These are phyloP conservation scores for Waltiozyma sp. DNA, from an alignment of 1,139 yeast genomes.

Conservation along the genomic window DNA sequence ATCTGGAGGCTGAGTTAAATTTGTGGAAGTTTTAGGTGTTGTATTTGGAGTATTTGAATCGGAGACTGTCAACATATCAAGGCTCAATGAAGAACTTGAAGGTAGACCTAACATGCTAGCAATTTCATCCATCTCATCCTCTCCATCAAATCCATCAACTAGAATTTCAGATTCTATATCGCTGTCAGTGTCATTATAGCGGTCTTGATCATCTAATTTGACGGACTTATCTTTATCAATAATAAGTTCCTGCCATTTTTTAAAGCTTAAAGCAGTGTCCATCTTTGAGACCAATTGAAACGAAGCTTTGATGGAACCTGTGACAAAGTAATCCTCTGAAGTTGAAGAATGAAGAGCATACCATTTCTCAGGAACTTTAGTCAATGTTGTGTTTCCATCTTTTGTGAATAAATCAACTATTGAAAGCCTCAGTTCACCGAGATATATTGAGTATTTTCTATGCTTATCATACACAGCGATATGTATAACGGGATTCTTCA, in stretches of 20 bases:
- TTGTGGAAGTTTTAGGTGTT: background rate
- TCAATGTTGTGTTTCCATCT: slow-evolving; percentile 7
- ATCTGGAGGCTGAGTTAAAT: background rate
- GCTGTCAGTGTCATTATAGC: slow-evolving; percentile 25
- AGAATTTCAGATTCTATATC: slow-evolving; percentile 13
- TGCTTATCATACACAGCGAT: slow-evolving; percentile 22
- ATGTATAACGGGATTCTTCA: slow-evolving; percentile 18
- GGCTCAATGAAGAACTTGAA: background rate
- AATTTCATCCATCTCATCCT: slow-evolving; percentile 1
- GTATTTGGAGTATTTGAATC: background rate
- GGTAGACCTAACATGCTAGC: background rate
- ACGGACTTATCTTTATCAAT: slow-evolving; percentile 7
- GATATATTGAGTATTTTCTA: slow-evolving; percentile 15
- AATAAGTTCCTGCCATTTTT: slow-evolving; percentile 12
- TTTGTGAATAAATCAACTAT: slow-evolving; percentile 10
- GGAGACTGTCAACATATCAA: background rate
- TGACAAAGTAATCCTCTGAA: slow-evolving; percentile 36
- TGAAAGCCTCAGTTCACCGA: slow-evolving; percentile 17
- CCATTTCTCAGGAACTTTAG: slow-evolving; percentile 35
- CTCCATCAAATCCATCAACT: slow-evolving; percentile 3
- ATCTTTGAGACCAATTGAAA: slow-evolving; percentile 33
- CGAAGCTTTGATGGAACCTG: slow-evolving; percentile 45
- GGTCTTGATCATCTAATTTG: slow-evolving; percentile 19
- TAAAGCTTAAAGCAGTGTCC: slow-evolving; percentile 10
- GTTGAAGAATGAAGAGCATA: slow-evolving; percentile 37